Base-by-base conservation (phyloP, 2,329 filamentous ascomycete genomes). In the Colletotrichum agaves region DNA sequence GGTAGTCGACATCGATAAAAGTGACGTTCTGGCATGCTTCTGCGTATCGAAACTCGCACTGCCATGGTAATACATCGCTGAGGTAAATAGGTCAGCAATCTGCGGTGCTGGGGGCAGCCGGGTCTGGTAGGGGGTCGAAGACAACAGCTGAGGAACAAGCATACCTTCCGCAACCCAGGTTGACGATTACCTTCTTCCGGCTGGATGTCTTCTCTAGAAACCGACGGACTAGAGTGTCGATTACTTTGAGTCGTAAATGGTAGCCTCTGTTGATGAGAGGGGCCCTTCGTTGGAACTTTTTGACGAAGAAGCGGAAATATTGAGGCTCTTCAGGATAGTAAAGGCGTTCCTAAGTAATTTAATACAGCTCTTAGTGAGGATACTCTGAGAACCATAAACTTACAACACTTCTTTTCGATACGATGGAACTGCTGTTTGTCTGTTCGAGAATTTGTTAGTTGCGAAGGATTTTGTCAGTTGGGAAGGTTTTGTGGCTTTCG, bases 321-420 rank as follows among this genome's bases (percentile, higher is more conserved):
- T 97, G 92, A 31, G 91, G 88, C 74, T 97, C 89, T 69, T 88
- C 74, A 15, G 91, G 85, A 75, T 92, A 91, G 78, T 98, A 98
- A 13, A 97, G 83, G 72, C 90, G 90, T 47, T 69, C 66, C 63
- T 68, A 44, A 21, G 5, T 15, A 17, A 21, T 10, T 49, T 21
- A 50, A 19, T 19, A 11, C 46, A 12, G n/a, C 43, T 13, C 11
- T 19, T 21, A 12, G 12, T 35, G 33, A 53, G 13, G 10, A 37
- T 17, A 39, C 11, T 15, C n/a, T 19, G 27, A 35, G 15, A 6
- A 31, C 37, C 15, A 15, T 10, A 15, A 5, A 44, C 65, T 47
- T 76, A 97, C 94, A n/a, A 98, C 94, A 73, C 93, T 96, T 72
- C 94, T 85, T 77, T 98, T 98, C 13, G 94, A 97, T 15, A 94